These are phyloP conservation scores for Lasiodiplodia hormozganensis DNA, from an alignment of 2,329 filamentous ascomycete genomes.

Conservation along the genomic window DNA sequence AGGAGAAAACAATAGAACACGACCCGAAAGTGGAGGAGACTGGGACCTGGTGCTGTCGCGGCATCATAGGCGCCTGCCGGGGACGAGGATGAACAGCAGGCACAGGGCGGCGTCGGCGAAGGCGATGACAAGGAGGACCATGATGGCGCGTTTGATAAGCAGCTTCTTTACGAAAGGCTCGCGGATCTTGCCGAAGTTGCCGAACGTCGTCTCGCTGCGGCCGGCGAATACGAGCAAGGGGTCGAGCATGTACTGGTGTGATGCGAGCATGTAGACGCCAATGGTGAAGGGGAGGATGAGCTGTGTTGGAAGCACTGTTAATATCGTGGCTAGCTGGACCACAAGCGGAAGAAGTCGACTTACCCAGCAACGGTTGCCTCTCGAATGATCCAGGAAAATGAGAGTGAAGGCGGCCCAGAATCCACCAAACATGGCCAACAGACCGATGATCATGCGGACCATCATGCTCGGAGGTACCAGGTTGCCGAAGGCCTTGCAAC, in stretches of 20 bases:
- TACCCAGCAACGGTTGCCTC: constrained; percentile 84
- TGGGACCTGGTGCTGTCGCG: not conserved
- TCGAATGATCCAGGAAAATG: constrained; percentile 83
- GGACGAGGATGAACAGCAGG: constrained; percentile 92
- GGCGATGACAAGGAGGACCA: constrained; percentile 78
- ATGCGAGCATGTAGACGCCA: constrained; percentile 85
- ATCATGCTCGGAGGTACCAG: constrained; percentile 90
- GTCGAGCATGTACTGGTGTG: constrained; percentile 95
- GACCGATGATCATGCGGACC: constrained; percentile 81
- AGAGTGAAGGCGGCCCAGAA: constrained; percentile 95
- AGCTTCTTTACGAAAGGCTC: constrained; percentile 91
- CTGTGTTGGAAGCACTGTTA: constrained; percentile 51
- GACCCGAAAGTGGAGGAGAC: not conserved
- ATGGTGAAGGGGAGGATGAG: constrained; percentile 89
- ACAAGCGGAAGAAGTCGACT: constrained; percentile 43
- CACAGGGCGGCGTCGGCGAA: constrained; percentile 82
- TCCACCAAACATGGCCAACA: constrained; percentile 85
- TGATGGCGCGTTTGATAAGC: constrained; percentile 80
- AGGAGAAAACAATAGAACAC: not conserved
- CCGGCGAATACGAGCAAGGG: constrained; percentile 88
- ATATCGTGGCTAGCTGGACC: not conserved
- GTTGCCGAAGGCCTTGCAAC: constrained; percentile 94
- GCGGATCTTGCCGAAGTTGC: constrained; percentile 85
- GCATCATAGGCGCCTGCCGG: constrained; percentile 77
- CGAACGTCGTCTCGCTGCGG: constrained; percentile 94